A percentile compares a stretch with the other conserved stretches of the same genome.
These are phyloP conservation scores for Vitis hybrid DNA, from an alignment of 177 flowering plant genomes.

Conservation along the genomic window DNA sequence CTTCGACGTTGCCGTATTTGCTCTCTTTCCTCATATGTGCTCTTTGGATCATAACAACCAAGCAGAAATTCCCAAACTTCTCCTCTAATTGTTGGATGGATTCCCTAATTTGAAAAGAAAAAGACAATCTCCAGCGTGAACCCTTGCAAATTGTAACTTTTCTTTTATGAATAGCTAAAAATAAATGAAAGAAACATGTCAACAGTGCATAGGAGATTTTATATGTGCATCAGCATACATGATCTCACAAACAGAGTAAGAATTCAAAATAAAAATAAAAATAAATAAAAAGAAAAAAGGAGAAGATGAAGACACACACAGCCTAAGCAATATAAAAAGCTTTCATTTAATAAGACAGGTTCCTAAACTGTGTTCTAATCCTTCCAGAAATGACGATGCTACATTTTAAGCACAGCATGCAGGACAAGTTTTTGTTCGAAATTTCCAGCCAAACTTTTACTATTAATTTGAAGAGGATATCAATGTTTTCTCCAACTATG, in stretches of 20 bases:
- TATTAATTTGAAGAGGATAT: no score
- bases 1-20: slow-evolving; percentile 66
- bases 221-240: background rate
- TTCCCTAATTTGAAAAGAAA: slow-evolving; percentile 55
- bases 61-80: slow-evolving; percentile 99
- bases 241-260: background rate
- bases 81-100: slow-evolving; percentile 97
- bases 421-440: no score
- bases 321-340: no score
- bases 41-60: slow-evolving; percentile 86
- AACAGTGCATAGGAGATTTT: background rate
- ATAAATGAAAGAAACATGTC: background rate
- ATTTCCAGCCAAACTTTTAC: no score
- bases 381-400: no score
- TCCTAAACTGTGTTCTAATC: no score
- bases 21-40: slow-evolving; percentile 82
- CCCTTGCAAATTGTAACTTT: background rate
- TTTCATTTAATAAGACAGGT: no score
- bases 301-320: no score
- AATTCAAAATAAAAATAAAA: background rate
- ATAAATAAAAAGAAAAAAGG: background rate
- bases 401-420: no score
- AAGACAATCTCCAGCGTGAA: background rate
- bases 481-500: no score
- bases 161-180: background rate